These are phyloP conservation scores for Clitopilus passeckerianus DNA, from an alignment of 768 basidiomycete species.

Conservation along the genomic window DNA sequence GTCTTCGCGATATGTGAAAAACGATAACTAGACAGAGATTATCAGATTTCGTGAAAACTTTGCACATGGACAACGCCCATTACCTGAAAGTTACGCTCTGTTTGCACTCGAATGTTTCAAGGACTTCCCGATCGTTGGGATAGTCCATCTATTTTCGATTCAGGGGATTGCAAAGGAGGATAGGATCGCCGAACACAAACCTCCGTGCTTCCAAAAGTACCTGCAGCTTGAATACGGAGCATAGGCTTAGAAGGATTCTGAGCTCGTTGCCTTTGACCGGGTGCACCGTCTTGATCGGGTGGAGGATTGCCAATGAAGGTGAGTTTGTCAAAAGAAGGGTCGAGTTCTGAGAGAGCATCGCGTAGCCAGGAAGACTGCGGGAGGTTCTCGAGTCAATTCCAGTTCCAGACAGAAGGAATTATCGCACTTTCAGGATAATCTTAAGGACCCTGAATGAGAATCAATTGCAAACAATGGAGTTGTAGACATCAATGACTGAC, in stretches of 20 bases:
- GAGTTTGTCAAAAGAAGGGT: slow-evolving; percentile 81
- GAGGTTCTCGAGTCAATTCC: neutral
- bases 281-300: slow-evolving; percentile 13
- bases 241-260: slow-evolving; percentile 44
- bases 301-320: slow-evolving; percentile 78
- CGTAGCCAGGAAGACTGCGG: slow-evolving; percentile 84
- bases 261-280: slow-evolving; percentile 17
- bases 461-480: neutral
- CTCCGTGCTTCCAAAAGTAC: slow-evolving; percentile 84
- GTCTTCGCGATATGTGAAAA: slow-evolving; percentile 73
- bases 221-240: slow-evolving; percentile 76
- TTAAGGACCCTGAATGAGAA: slow-evolving; percentile 52
- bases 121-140: slow-evolving; percentile 85
- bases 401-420: neutral
- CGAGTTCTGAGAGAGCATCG: slow-evolving; percentile 88
- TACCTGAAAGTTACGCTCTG: slow-evolving; percentile 69
- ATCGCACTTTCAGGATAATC: slow-evolving; percentile 76
- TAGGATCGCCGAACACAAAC: slow-evolving; percentile 32
- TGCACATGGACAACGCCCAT: neutral
- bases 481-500: slow-evolving; percentile 27
- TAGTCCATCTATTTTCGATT: slow-evolving; percentile 79
- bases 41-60: neutral
- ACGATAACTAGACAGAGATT: slow-evolving; percentile 56
- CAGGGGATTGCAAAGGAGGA: neutral
- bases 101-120: slow-evolving; percentile 85